phyloP scores from a whole-genome alignment of 805 yeast genomes.

The Torulaspora quercuum region DNA sequence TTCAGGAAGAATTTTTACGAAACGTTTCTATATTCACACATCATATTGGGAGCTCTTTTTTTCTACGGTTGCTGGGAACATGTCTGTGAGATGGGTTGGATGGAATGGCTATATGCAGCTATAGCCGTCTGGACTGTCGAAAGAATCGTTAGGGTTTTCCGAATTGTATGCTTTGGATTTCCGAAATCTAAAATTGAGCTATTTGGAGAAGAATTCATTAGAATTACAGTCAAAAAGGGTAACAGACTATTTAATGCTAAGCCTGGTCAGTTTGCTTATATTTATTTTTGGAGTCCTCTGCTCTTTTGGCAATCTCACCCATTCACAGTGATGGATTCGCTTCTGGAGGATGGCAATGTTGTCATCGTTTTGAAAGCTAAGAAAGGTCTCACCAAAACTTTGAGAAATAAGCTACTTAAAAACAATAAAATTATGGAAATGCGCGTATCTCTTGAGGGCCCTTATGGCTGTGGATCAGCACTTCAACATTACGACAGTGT shows the following conservation, averaged over 20 bases:
- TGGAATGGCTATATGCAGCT: slow-evolving; percentile 41
- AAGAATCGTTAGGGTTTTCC: slow-evolving; percentile 37
- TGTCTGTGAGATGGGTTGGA: slow-evolving; percentile 43
- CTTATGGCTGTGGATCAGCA: slow-evolving; percentile 57
- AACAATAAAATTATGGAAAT: slow-evolving; percentile 31
- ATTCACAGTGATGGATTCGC: slow-evolving; percentile 46
- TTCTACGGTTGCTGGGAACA: slow-evolving; percentile 47
- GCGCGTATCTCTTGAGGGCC: slow-evolving; percentile 56
- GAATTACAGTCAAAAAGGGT: slow-evolving; percentile 18
- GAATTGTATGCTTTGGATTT: slow-evolving; percentile 28
- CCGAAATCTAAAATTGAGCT: slow-evolving; percentile 18
- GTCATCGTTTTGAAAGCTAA: slow-evolving; percentile 45
- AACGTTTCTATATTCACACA: slow-evolving; percentile 44
- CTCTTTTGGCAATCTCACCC: slow-evolving; percentile 54
- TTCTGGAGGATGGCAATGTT: slow-evolving; percentile 32
- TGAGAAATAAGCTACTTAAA: slow-evolving; percentile 34
- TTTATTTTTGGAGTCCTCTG: slow-evolving; percentile 44
- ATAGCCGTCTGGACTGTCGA: slow-evolving; percentile 43
- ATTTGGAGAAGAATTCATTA: slow-evolving; percentile 19
- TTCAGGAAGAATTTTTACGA: slow-evolving; percentile 43
- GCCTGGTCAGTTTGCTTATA: slow-evolving; percentile 46
- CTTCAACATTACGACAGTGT: slow-evolving; percentile 51
- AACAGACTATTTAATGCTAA: slow-evolving; percentile 37
- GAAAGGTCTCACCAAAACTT: slow-evolving; percentile 43
- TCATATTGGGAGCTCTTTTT: slow-evolving; percentile 41